Evolutionary conservation across 768 basidiomycete species (phyloP).

Genomic region (Lactarius hengduanensis): DNA sequence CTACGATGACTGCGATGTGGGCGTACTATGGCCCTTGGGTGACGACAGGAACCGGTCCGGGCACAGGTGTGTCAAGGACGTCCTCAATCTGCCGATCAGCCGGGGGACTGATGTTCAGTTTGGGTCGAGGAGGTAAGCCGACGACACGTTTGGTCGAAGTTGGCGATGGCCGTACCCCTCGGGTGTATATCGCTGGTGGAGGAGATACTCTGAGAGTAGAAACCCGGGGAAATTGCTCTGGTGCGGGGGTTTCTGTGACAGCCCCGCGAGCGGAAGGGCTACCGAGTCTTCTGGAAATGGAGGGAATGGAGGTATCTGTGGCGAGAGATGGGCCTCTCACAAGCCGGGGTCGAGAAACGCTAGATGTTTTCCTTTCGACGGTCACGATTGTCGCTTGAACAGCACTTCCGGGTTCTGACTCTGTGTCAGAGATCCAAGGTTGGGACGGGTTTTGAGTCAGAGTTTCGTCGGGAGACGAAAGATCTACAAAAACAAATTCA

Average conservation of each 20-base stretch:
- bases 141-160: conserved; percentile 15
- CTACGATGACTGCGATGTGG: not conserved
- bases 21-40: not conserved
- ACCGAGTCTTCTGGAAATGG: not conserved
- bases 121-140: conserved; percentile 34
- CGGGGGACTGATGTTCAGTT: not conserved
- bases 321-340: not conserved
- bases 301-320: not conserved
- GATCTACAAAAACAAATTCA: conserved; percentile 31
- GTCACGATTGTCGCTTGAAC: conserved; percentile 20
- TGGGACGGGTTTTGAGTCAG: conserved; percentile 1
- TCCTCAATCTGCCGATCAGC: not conserved
- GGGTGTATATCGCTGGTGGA: not conserved
- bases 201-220: not conserved
- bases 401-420: conserved; percentile 15
- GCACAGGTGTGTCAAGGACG: not conserved
- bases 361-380: conserved; percentile 23
- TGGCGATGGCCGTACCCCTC: not conserved
- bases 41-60: not conserved
- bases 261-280: not conserved
- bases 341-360: conserved; percentile 11
- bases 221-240: not conserved
- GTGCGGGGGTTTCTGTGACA: not conserved
- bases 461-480: conserved; percentile 35
- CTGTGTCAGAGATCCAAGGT: conserved; percentile 7